Evolutionary conservation across 345 rosid genomes (phyloP).

Genomic region (Ceriops tagal): DNA sequence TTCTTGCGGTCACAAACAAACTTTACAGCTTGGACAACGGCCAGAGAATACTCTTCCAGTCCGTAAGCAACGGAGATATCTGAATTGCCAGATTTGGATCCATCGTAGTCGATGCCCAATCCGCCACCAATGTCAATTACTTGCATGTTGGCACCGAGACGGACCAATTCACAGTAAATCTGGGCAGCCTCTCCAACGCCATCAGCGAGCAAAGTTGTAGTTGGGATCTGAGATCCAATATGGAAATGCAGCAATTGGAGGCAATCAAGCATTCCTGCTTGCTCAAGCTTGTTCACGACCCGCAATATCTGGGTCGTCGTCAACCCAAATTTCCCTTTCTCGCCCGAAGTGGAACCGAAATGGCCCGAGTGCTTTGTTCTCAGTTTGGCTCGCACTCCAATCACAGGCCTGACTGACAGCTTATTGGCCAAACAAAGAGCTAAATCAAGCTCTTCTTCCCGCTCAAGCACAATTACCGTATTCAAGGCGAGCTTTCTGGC

Average conservation of each 20-base stretch:
- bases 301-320: slow-evolving; percentile 71
- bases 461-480: slow-evolving; percentile 84
- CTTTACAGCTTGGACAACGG: slow-evolving; percentile 66
- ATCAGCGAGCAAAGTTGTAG: slow-evolving; percentile 61
- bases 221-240: slow-evolving; percentile 89
- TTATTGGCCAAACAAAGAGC: slow-evolving; percentile 63
- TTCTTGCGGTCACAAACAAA: slow-evolving; percentile 66
- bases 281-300: slow-evolving; percentile 61
- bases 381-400: slow-evolving; percentile 81
- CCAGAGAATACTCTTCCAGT: slow-evolving; percentile 78
- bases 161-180: slow-evolving; percentile 83
- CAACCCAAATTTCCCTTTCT: slow-evolving; percentile 88
- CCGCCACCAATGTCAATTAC: slow-evolving; percentile 88
- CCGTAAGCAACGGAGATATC: slow-evolving; percentile 81
- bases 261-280: slow-evolving; percentile 72
- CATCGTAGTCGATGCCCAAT: slow-evolving; percentile 88
- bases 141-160: slow-evolving; percentile 80
- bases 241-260: slow-evolving; percentile 86
- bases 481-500: slow-evolving; percentile 70
- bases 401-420: slow-evolving; percentile 57
- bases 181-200: slow-evolving; percentile 84
- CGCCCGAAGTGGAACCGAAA: slow-evolving; percentile 98
- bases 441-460: slow-evolving; percentile 82
- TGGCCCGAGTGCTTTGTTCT: slow-evolving; percentile 90
- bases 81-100: slow-evolving; percentile 76